Base-by-base conservation (phyloP, 441 rosid genomes). In the Syzygium syzygioides region DNA sequence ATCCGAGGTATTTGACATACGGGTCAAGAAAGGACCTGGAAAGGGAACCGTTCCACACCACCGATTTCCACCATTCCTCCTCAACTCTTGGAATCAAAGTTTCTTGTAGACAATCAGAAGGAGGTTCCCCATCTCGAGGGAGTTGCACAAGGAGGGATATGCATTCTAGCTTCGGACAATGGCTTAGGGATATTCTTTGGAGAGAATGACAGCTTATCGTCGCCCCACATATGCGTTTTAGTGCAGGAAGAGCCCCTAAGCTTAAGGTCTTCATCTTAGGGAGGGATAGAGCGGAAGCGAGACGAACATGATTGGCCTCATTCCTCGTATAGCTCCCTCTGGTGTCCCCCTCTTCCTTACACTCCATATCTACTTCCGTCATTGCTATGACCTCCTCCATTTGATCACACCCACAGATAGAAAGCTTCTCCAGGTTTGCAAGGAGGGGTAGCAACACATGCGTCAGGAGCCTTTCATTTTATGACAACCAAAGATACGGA, bases 171-270 rank as follows among this genome's bases (percentile, higher is more conserved):
- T 56, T 18, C 25, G 71, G 71, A 56, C 87, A 86, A 0, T 1
- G 0, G 3, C 0, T 0, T 8, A 85, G 20, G 14, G 0, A 2
- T 28, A 89, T 12, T 1, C 6, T 9, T 59, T 62, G 10, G 28
- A 89, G 85, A 30, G 91, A 87, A 55, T 37, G 45, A 86, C 92
- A 91, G 20, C 34, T 52, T 85, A 91, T 10, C 26, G 41, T 18
- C 12, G 26, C 64, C 28, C 32, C 19, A 19, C 89, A 89, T 28
- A 91, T 79, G 76, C 91, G 88, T 87, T 62, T 79, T 66, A 91
- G 52, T 17, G 55, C 14, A 12, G 87, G 87, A 18, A 88, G 59
- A 2, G 0, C 0, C 2, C 0, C 0, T 48, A 91, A 20, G 0
- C 0, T 0, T 71, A 91, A 34, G 14, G 0, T 5, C 62, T 19